Evolutionary conservation across 73 alveolate species (phyloP), one percentile per base, ranked within the genome.

Genomic region (Effrenium voratum): DNA sequence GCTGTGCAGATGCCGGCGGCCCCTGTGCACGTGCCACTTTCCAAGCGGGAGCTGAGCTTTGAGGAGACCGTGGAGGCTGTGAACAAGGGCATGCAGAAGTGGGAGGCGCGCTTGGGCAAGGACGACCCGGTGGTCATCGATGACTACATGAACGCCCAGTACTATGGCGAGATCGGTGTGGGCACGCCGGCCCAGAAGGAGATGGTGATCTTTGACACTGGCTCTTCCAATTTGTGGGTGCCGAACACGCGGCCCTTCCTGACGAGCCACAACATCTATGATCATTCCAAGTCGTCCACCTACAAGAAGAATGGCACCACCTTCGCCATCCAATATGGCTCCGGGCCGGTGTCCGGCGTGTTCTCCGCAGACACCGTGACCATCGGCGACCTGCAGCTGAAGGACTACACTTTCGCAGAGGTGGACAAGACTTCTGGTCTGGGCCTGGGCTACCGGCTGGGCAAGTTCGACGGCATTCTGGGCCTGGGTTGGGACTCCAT

Each of bases 211-310:
- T 99, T 98, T 83, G 99, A 99, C 94, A 99, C 99, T 26, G 99
- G 99, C 6, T 99, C 99, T 1, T 68, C 99, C 68, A 99, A 99
- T 98, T 88, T 99, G 41, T 99, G 99, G 99, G 99, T 93, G 75
- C 94, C 94, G 63, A 66, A 75, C 95, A 28, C 73, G 52, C 52
- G 57, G 80, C 91, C 98, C 30, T 79, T 57, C 60, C 52, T 77
- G 86, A 47, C 80, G 59, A 88, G 52, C 73, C 94, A 94, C 97
- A 45, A 70, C 77, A 63, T 55, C 85, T 94, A 94, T 72, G 91
- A 83, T 45, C 95, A 83, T 55, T 38, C 91, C 43, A 75, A 57
- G 75, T 94, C 99, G 49, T 82, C 95, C 32, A 63, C 95, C 32
- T 94, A 94, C 82, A 44, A 55, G 88, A 83, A 81, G 91, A 79